Evolutionary conservation across 2,329 filamentous ascomycete species (phyloP).

Genomic region (Sclerotinia borealis): DNA sequence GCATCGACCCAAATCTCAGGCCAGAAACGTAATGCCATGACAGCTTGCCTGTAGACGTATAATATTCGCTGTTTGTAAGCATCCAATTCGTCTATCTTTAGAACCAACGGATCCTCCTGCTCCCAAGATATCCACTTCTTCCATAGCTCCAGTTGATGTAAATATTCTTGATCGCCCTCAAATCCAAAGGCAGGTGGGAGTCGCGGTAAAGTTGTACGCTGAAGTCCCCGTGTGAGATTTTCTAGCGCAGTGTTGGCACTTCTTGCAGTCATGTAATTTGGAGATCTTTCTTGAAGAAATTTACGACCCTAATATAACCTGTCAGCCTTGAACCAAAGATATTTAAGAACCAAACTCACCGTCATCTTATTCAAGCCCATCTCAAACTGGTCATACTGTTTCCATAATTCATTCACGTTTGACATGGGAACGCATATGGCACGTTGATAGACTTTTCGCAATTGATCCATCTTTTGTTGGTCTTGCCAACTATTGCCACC

Average conservation of each 20-base stretch:
- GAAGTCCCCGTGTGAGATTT: constrained; percentile 72
- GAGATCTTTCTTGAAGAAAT: constrained; percentile 86
- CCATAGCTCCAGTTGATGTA: constrained; percentile 81
- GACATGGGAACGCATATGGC: constrained; percentile 83
- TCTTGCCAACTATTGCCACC: constrained; percentile 92
- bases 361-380: constrained; percentile 89
- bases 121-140: constrained; percentile 94
- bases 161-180: constrained; percentile 78
- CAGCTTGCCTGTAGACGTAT: constrained; percentile 87
- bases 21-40: constrained; percentile 92
- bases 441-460: constrained; percentile 87
- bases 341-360: constrained; percentile 42
- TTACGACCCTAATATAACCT: constrained; percentile 67
- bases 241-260: constrained; percentile 86
- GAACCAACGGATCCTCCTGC: constrained; percentile 81
- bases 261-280: constrained; percentile 92
- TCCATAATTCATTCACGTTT: constrained; percentile 81
- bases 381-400: constrained; percentile 96
- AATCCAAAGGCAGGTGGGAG: constrained; percentile 81
- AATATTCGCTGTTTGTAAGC: constrained; percentile 73
- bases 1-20: constrained; percentile 95
- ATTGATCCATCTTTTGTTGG: constrained; percentile 92
- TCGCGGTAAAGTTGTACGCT: constrained; percentile 70
- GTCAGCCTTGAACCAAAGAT: constrained; percentile 16
- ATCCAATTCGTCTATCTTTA: constrained; percentile 73